Conservation (phyloP, 192 early-diverging fungal species). For the Coemansia sp. region DNA sequence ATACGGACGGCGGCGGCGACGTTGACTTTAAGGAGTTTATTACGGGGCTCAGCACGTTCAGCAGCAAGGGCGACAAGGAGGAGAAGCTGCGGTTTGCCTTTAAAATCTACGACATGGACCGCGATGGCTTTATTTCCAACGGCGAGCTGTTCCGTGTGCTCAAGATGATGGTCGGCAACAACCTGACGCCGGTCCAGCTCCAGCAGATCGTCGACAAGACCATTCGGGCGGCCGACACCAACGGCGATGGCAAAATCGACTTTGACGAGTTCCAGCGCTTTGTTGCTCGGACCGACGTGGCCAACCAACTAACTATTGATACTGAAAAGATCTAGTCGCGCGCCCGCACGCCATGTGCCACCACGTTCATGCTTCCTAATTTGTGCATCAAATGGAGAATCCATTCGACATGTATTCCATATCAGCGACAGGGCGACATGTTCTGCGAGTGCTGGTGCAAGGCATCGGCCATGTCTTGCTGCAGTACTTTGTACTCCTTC, state of each 20-base stretch:
- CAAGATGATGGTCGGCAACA: conserved; percentile 99
- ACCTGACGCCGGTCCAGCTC: conserved; percentile 90
- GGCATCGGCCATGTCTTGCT: conserved; percentile 15
- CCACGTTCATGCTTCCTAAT: no score
- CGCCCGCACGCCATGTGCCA: no score
- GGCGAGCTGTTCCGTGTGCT: conserved; percentile 97
- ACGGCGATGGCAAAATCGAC: conserved; percentile 90
- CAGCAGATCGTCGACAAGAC: conserved; percentile 99
- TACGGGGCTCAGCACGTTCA: conserved; percentile 88
- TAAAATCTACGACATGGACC: conserved; percentile 99
- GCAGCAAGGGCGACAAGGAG: conserved; percentile 86
- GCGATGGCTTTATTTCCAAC: conserved; percentile 98
- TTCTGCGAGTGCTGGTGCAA: not conserved
- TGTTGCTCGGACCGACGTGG: conserved; percentile 95
- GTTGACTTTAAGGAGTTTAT: conserved; percentile 99
- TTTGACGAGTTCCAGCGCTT: conserved; percentile 95
- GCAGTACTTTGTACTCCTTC: conserved; percentile 31
- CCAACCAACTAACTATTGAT: conserved; percentile 92
- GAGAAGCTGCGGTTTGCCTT: conserved; percentile 96
- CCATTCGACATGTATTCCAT: not conserved
- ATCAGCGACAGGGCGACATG: not conserved
- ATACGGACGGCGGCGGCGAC: conserved; percentile 96
- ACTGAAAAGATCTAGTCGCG: conserved; percentile 39
- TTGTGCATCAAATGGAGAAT: no score
- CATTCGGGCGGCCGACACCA: conserved; percentile 95